Evolutionary conservation across 805 yeast species (phyloP).

Genomic region (Wickerhamomyces subpelliculosus): DNA sequence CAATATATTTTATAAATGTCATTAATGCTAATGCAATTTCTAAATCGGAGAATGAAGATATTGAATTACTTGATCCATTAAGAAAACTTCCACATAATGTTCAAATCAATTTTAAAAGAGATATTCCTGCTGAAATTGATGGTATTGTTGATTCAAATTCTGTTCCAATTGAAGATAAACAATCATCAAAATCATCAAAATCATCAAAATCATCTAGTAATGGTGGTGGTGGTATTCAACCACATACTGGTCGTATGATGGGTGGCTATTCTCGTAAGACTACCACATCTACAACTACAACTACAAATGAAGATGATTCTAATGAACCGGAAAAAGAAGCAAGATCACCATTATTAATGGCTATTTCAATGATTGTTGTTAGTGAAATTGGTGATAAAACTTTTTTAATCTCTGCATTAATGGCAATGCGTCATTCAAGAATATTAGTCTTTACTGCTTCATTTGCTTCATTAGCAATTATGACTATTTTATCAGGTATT

Average conservation of each 20-base stretch:
- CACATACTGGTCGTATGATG: too few species aligned
- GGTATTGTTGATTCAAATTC: constrained; percentile 17
- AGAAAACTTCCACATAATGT: constrained; percentile 3
- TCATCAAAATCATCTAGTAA: not conserved
- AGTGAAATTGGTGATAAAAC: constrained; percentile 98
- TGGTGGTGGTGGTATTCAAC: too few species aligned
- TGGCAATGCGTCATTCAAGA: constrained; percentile 94
- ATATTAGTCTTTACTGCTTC: constrained; percentile 84
- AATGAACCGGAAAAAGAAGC: not conserved
- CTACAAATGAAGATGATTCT: not conserved
- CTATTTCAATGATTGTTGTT: constrained; percentile 86
- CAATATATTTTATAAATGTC: not conserved
- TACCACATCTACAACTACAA: too few species aligned
- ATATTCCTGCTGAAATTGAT: constrained; percentile 15
- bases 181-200: not conserved
- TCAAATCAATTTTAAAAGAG: constrained; percentile 9
- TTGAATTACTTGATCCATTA: not conserved
- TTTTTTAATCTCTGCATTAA: constrained; percentile 89
- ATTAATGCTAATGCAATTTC: too few species aligned
- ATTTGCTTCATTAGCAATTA: constrained; percentile 73
- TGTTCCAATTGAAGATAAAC: constrained; percentile 14
- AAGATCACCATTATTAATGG: constrained; percentile 54
- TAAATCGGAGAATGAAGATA: not conserved
- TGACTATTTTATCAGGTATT: constrained; percentile 87
- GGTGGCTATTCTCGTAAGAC: too few species aligned